Base-by-base conservation (phyloP, 768 basidiomycete genomes). In the Boletus vermiculosoides region DNA sequence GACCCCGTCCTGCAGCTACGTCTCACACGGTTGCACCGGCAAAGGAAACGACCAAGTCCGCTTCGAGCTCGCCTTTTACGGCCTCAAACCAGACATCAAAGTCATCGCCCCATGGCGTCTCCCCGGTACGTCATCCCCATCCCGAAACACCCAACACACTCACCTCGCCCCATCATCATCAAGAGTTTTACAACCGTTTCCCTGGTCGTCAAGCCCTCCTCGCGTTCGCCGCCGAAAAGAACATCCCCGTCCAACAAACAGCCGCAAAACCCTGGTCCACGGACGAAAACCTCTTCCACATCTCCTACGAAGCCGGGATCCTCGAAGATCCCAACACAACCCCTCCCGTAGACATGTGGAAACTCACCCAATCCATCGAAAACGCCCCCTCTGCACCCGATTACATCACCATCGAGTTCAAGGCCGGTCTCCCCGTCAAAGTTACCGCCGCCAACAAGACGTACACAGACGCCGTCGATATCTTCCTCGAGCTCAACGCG, bases 31-130 rank as follows among this genome's bases (percentile, higher is more conserved):
- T 25, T 99, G 97, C 82, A 99, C 97, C 50, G 97, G 97, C 52
- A 99, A 99, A 80, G 97, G 97, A 52, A 99, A 99, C 74, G 97
- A 99, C 74, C 97, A 99, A 76, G 97, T 99, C 66, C 92, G 97
- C 58, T 99, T 98, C 74, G 97, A 99, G 71, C 87, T 98, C 54
- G 94, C 97, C 1, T 99, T 99, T 79, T 99, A 98, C 74, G 97
- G 94, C 54, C 83, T 99, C 58, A 94, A 97, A 73, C 95, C 97
- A 44, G 91, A 94, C 65, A 98, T 99, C 84, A 98, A 98, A 76
- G 95, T 98, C 67, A 86, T 99, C 69, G 95, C 97, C 16, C 97
- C 97, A 47, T 99, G 97, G 97, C 87, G 97, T 61, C 83, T 95
- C 61, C 92, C 96, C 60, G 91, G 94, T 93, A 63, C 34, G 57